These are phyloP conservation scores for Candida sithepensis DNA, from an alignment of 805 yeast species.

Conservation along the genomic window DNA sequence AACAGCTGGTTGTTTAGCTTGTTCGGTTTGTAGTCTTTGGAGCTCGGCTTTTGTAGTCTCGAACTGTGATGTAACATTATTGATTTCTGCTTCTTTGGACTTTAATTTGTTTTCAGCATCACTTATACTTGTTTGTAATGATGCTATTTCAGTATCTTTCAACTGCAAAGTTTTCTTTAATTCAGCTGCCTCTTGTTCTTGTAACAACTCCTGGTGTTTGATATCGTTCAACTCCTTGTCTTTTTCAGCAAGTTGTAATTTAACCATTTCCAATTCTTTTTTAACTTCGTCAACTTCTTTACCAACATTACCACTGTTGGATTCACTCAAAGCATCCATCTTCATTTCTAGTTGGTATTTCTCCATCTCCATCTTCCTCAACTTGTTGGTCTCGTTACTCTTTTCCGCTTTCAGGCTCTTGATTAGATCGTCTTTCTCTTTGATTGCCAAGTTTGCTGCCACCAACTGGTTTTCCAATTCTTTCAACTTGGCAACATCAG, in stretches of 20 bases:
- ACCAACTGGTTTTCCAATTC: background rate
- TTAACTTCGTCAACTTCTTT: background rate
- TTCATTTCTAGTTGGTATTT: slow-evolving; percentile 7
- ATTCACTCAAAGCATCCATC: background rate
- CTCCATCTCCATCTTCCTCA: slow-evolving; percentile 16
- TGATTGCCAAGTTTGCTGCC: background rate
- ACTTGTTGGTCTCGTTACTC: slow-evolving; percentile 11
- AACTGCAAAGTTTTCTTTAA: background rate
- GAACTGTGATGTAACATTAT: slow-evolving; percentile 4
- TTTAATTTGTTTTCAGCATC: background rate
- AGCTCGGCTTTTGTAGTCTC: slow-evolving; percentile 1
- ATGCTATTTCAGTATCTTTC: background rate
- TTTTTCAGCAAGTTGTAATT: slow-evolving; percentile 1
- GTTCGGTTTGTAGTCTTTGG: slow-evolving; percentile 7
- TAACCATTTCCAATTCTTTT: slow-evolving; percentile 1
- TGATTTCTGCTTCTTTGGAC: background rate
- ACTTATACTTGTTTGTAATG: background rate
- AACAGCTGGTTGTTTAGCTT: background rate
- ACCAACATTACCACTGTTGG: background rate
- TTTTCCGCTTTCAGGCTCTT: slow-evolving; percentile 6
- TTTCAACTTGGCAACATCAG: background rate
- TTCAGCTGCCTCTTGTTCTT: background rate
- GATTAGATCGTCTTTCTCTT: background rate
- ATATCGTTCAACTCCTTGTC: slow-evolving; percentile 3
- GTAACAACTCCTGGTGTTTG: background rate